Evolutionary conservation across 2,329 filamentous ascomycete genomes (phyloP).

Genomic region (Colletotrichum musae): DNA sequence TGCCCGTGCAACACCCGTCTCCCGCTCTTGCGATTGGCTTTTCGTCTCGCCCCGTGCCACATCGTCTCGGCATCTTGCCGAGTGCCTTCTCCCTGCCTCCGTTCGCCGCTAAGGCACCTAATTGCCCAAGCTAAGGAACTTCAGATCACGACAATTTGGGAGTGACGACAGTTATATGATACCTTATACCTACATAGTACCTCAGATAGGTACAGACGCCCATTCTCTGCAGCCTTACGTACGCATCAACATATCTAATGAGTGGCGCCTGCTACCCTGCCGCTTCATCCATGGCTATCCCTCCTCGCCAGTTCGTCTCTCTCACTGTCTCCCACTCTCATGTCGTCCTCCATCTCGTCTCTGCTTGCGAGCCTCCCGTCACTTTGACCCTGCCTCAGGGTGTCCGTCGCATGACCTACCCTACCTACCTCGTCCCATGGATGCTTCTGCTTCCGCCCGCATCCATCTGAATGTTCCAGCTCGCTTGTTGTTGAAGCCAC

Average conservation of each 20-base stretch:
- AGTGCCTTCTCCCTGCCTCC: not conserved
- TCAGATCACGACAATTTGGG: too few species aligned
- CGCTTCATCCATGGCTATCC: slow-evolving; percentile 13
- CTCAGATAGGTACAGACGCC: too few species aligned
- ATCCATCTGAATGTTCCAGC: slow-evolving; percentile 10
- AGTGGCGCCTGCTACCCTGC: not conserved
- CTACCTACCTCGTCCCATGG: not conserved
- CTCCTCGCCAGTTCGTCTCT: slow-evolving; percentile 27
- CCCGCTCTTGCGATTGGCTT: slow-evolving; percentile 21
- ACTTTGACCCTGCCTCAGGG: slow-evolving; percentile 14
- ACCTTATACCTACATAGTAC: too few species aligned
- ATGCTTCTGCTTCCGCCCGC: not conserved
- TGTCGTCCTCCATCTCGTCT: slow-evolving; percentile 20
- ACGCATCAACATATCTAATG: too few species aligned
- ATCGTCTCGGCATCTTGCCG: slow-evolving; percentile 28
- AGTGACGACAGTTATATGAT: too few species aligned
- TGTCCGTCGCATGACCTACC: slow-evolving; percentile 12
- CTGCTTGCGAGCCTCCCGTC: slow-evolving; percentile 17
- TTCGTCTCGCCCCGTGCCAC: slow-evolving; percentile 14
- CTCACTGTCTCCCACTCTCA: slow-evolving; percentile 12
- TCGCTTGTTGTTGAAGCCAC: slow-evolving; percentile 10
- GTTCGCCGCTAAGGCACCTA: not conserved
- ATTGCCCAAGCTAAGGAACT: too few species aligned
- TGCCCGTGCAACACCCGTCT: slow-evolving; percentile 11
- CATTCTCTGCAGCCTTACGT: too few species aligned